Percentiles rank a stretch among this genome's conserved stretches.
phyloP scores from a whole-genome alignment of 2,329 filamentous ascomycete species.

The Sphaerulina musiva region DNA sequence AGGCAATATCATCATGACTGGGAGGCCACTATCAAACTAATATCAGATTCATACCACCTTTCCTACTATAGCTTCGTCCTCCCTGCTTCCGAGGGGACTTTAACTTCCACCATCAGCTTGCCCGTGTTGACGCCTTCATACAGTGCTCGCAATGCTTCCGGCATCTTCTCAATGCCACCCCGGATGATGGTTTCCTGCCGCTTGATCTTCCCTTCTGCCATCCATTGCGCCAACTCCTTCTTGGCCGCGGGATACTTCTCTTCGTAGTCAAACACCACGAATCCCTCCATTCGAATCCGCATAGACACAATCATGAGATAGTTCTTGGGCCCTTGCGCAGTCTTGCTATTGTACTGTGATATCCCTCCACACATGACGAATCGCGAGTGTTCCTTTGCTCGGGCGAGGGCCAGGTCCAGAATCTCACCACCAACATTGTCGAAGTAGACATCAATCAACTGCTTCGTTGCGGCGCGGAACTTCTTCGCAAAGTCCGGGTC shows the following conservation, averaged over 20 bases:
- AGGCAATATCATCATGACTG: no score
- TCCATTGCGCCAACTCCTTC: slow-evolving; percentile 42
- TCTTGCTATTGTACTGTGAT: slow-evolving; percentile 58
- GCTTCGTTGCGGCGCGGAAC: slow-evolving; percentile 54
- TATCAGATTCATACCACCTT: neutral
- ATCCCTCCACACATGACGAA: slow-evolving; percentile 67
- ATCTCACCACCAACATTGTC: slow-evolving; percentile 68
- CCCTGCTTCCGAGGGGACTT: slow-evolving; percentile 3
- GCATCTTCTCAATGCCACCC: slow-evolving; percentile 44
- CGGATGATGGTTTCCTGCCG: slow-evolving; percentile 43
- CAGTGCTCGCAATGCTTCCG: slow-evolving; percentile 43
- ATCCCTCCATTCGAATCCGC: slow-evolving; percentile 59
- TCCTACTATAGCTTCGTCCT: slow-evolving; percentile 13
- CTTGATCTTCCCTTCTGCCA: slow-evolving; percentile 50
- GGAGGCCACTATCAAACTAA: neutral
- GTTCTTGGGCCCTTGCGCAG: slow-evolving; percentile 49
- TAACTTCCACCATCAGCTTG: slow-evolving; percentile 22
- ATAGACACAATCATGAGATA: slow-evolving; percentile 49
- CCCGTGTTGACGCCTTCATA: slow-evolving; percentile 44
- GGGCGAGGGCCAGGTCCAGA: slow-evolving; percentile 56
- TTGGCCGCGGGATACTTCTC: slow-evolving; percentile 53
- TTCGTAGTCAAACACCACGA: slow-evolving; percentile 64
- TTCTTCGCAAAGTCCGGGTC: slow-evolving; percentile 53
- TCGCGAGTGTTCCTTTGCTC: slow-evolving; percentile 54
- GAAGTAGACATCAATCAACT: slow-evolving; percentile 56